Base-by-base conservation (phyloP, 495 filamentous ascomycete genomes). In the Penicillium soppii region DNA sequence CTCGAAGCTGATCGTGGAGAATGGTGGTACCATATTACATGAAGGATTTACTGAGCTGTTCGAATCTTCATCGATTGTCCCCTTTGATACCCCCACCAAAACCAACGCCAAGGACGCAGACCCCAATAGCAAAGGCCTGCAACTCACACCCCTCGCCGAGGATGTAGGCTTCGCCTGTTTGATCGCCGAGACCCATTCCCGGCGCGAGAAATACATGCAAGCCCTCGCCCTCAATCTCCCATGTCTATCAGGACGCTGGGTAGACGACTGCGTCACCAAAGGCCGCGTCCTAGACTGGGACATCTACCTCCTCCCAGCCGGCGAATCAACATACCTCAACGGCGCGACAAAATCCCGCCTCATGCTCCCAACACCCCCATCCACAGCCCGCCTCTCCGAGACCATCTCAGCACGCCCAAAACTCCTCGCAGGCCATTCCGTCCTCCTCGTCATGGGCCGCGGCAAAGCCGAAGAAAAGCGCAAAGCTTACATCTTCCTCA, bases 181-280 rank as follows among this genome's bases (percentile, higher is more conserved):
- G 15, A 91, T 98, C 52, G 86, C 94, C 0, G 88, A 97, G 65
- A 80, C 81, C 22, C 86, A 96, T 66, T 95, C 87, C 10, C 84
- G 94, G n/a, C 87, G 88, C 47, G 82, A 84, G 29, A 98, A 98
- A 56, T 96, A 94, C 68, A 87, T 98, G 78, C 92, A 97, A 65
- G 94, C 94, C 0, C 82, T 98, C 10, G 92, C 95, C 7, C 80
- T 98, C 4, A 89, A 90, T 4, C 65, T 98, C 1, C 95, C 95
- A 0, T 95, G 90, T 55, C 76, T 98, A 5, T 83, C 86, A 4
- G 77, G 77, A 0, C 82, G 84, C 25, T 98, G 95, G 95, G 72
- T 97, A 46, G 75, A 80, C 23, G 83, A 88, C 44, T 95, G 90
- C 56, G 69, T 89, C 2, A 62, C 75, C 7, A 77, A 80, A 46